phyloP scores from a whole-genome alignment of 2,329 filamentous ascomycete genomes.

The Ascochyta pisi region DNA sequence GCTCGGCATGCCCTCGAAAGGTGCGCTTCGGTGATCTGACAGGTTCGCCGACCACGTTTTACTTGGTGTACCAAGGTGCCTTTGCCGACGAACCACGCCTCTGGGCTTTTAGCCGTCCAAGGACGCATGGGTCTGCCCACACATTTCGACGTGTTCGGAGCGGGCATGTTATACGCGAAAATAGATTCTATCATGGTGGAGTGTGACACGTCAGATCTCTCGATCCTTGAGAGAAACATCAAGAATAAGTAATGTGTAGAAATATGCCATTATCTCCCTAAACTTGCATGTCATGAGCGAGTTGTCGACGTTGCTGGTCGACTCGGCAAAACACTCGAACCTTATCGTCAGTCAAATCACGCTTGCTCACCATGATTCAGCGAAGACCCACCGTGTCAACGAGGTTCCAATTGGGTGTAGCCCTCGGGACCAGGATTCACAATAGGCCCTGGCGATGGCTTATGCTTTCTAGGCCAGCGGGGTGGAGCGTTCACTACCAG shows the following conservation, averaged over 20 bases:
- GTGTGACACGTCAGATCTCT: not conserved
- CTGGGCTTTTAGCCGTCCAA: slow-evolving; percentile 6
- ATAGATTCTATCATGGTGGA: not conserved
- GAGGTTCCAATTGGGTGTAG: slow-evolving; percentile 12
- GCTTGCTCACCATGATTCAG: slow-evolving; percentile 4
- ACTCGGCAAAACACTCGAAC: slow-evolving; percentile 5
- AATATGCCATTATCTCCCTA: not conserved
- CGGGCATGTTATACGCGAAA: not conserved
- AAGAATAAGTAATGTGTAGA: too few species aligned
- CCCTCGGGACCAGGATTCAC: not conserved
- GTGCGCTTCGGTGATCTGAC: slow-evolving; percentile 2
- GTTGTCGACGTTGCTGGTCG: not conserved
- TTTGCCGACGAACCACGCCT: slow-evolving; percentile 10
- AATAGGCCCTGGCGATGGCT: slow-evolving; percentile 14
- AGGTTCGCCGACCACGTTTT: slow-evolving; percentile 10
- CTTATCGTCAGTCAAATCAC: slow-evolving; percentile 8
- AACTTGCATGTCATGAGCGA: not conserved
- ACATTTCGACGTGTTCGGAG: not conserved
- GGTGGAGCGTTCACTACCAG: slow-evolving; percentile 4
- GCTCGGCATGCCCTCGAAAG: not conserved
- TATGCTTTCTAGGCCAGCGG: not conserved
- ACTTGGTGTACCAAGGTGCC: slow-evolving; percentile 3
- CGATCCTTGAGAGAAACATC: not conserved
- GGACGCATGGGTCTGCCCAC: not conserved
- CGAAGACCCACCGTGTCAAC: slow-evolving; percentile 9